Percentiles rank a stretch among this genome's conserved stretches.
Conservation (phyloP, 2,329 filamentous ascomycete genomes). For the Cladosporium velox region DNA sequence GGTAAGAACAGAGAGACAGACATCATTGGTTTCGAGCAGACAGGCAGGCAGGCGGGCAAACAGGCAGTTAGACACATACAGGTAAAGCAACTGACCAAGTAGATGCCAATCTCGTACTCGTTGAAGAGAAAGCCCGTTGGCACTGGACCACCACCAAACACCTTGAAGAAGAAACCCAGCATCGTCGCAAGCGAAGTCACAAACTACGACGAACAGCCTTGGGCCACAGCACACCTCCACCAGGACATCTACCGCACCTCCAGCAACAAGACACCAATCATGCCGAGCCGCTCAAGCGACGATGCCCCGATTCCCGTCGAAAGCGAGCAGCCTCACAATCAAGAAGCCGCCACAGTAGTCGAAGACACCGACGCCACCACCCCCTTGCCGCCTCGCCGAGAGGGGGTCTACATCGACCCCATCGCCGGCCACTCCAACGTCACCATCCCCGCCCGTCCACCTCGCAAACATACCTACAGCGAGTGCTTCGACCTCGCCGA, state of each 20-base stretch:
- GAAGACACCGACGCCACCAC: conserved; percentile 13
- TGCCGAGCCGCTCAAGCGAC: not conserved
- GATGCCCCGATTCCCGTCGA: not conserved
- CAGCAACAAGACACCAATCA: not conserved
- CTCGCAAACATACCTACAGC: conserved; percentile 28
- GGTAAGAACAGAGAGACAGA: conserved; percentile 4
- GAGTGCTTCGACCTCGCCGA: conserved; percentile 35
- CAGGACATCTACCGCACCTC: not conserved
- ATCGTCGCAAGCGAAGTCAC: not conserved
- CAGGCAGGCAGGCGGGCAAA: not conserved
- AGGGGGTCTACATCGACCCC: conserved; percentile 23
- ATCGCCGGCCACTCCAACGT: conserved; percentile 24
- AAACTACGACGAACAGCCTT: conserved; percentile 7
- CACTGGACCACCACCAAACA: not conserved
- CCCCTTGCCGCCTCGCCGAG: not conserved
- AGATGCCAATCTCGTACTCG: conserved; percentile 7
- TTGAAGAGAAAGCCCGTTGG: not conserved
- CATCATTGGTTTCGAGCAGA: not conserved
- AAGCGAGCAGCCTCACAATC: not conserved
- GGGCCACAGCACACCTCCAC: conserved; percentile 15
- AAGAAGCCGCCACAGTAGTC: not conserved
- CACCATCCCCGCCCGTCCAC: conserved; percentile 25
- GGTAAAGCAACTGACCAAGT: not conserved
- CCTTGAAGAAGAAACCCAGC: not conserved
- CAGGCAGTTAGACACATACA: not conserved